phyloP scores from a whole-genome alignment of 345 rosid genomes.

The Boechera stricta region DNA sequence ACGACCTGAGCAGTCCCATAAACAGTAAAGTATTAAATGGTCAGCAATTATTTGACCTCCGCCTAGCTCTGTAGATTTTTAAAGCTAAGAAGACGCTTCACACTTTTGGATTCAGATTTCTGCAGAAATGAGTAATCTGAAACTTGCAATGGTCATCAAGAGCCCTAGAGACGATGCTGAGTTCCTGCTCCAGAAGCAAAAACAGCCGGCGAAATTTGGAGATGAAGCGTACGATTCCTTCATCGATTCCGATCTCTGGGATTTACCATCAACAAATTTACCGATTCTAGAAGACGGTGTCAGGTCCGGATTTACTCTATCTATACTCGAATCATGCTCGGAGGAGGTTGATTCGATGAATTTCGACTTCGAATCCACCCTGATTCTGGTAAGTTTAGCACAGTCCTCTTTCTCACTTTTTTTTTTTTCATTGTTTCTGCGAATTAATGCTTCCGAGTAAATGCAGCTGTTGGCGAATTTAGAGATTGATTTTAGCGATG shows the following conservation, averaged over 20 bases:
- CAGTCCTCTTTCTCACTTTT: background rate
- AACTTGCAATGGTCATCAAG: conserved; percentile 61
- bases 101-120: background rate
- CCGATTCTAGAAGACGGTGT: conserved; percentile 35
- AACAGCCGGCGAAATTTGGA: conserved; percentile 62
- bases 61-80: background rate
- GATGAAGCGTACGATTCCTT: conserved; percentile 70
- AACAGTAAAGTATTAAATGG: background rate
- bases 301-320: conserved; percentile 37
- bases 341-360: conserved; percentile 49
- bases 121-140: conserved; percentile 52
- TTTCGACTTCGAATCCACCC: conserved; percentile 54
- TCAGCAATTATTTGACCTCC: background rate
- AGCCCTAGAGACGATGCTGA: conserved; percentile 44
- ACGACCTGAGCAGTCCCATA: background rate
- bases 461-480: conserved; percentile 62
- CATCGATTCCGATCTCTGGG: conserved; percentile 84
- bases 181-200: conserved; percentile 66
- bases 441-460: conserved; percentile 9
- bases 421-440: background rate
- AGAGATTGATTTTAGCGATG: conserved; percentile 53
- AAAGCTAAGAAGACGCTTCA: background rate
- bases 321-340: conserved; percentile 44
- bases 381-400: conserved; percentile 49
- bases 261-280: conserved; percentile 68